Percentiles rank a stretch among this genome's conserved stretches.
These are phyloP conservation scores for Plectranthus barbatus DNA, from an alignment of 257 asterid genomes.

Conservation along the genomic window DNA sequence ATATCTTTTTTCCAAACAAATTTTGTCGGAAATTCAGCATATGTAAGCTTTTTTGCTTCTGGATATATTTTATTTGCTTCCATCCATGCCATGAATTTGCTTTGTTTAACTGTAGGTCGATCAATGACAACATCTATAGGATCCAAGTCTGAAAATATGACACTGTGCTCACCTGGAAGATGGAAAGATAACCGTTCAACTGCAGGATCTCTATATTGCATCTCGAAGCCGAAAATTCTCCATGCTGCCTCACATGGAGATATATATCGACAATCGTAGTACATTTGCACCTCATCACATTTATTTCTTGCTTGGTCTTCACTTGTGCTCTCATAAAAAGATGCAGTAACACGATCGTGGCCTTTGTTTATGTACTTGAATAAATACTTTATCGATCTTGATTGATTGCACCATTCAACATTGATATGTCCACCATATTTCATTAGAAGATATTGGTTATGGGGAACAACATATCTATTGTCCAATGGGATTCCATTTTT, in stretches of 20 bases:
- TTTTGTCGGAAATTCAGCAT: no score
- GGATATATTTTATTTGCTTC: no score
- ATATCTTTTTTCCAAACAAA: no score
- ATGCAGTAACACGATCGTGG: background rate
- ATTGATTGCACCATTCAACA: background rate
- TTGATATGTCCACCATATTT: background rate
- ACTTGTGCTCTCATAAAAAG: background rate
- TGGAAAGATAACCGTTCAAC: background rate
- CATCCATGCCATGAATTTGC: no score
- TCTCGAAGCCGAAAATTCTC: background rate
- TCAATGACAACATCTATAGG: background rate
- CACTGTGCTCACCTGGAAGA: background rate
- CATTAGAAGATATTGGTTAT: background rate
- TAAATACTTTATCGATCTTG: background rate
- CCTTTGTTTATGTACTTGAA: background rate
- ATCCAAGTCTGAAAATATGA: background rate
- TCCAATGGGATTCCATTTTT: background rate
- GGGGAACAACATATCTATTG: background rate
- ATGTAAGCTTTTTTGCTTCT: no score
- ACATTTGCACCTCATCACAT: background rate
- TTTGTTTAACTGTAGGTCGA: no score
- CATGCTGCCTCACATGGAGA: background rate
- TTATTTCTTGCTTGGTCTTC: background rate
- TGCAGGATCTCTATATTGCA: background rate
- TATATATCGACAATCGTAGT: background rate